These are phyloP conservation scores for Talaromyces wortmannii DNA, from an alignment of 495 filamentous ascomycete genomes.

Conservation along the genomic window DNA sequence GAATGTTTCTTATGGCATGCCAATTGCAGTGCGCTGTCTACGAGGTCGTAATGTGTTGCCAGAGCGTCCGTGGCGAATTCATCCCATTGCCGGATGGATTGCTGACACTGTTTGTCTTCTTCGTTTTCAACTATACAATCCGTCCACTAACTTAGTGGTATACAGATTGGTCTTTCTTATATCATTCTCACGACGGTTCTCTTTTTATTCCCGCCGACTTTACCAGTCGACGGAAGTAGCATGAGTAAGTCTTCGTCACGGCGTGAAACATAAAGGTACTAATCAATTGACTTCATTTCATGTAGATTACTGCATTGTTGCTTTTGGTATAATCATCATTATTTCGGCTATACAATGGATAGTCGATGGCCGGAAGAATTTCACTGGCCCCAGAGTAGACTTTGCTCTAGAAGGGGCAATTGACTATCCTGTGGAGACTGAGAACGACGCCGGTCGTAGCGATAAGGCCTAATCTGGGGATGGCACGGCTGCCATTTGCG, in stretches of 20 bases:
- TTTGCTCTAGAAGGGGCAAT: neutral
- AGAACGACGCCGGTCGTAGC: neutral
- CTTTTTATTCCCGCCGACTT: constrained; percentile 66
- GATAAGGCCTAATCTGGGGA: neutral
- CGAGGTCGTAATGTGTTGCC: constrained; percentile 60
- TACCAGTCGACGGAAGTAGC: constrained; percentile 59
- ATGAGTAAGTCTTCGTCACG: constrained; percentile 50
- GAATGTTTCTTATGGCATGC: constrained; percentile 66
- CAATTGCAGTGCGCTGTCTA: constrained; percentile 58
- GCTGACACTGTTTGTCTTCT: constrained; percentile 41
- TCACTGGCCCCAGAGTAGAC: constrained; percentile 52
- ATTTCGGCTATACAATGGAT: constrained; percentile 63
- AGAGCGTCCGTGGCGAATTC: constrained; percentile 54
- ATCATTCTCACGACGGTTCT: constrained; percentile 63
- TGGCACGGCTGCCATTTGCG: too few species aligned
- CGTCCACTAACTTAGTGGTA: constrained; percentile 3
- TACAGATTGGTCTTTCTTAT: constrained; percentile 56
- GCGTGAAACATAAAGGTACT: neutral
- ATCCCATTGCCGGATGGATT: constrained; percentile 50
- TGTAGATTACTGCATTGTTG: constrained; percentile 62
- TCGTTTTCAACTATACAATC: constrained; percentile 10
- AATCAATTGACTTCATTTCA: neutral
- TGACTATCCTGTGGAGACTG: neutral
- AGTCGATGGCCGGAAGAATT: constrained; percentile 66
- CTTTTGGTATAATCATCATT: constrained; percentile 60